A percentile compares a stretch with the other conserved stretches of the same genome.
Evolutionary conservation across 805 yeast genomes (phyloP).

Genomic region (Grigorovia humatica): DNA sequence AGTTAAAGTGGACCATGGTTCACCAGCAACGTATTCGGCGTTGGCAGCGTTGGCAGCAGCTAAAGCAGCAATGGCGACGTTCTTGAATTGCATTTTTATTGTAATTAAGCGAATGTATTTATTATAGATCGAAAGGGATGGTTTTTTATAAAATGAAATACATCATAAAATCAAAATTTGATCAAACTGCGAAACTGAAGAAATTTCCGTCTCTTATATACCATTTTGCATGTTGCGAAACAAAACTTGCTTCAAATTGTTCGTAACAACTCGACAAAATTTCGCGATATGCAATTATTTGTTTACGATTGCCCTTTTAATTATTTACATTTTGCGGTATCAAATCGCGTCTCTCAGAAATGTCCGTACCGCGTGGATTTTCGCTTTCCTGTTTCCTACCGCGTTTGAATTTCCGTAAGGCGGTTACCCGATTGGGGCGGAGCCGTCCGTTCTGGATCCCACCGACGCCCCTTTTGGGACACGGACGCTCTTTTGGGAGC

Average conservation of each 20-base stretch:
- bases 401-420: not conserved
- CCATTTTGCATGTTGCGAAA: not conserved
- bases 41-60: constrained; percentile 23
- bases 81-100: constrained; percentile 19
- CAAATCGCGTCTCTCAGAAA: not conserved
- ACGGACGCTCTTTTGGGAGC: no score
- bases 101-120: constrained; percentile 2
- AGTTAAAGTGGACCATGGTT: constrained; percentile 57
- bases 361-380: not conserved
- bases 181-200: not conserved
- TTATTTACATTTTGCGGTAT: not conserved
- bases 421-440: not conserved
- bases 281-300: not conserved
- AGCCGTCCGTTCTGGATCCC: not conserved
- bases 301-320: not conserved
- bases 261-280: not conserved
- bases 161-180: not conserved
- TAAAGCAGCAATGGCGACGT: constrained; percentile 13
- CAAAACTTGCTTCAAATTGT: not conserved
- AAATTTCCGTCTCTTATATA: not conserved
- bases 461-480: no score
- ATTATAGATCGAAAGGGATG: not conserved
- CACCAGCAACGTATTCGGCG: constrained; percentile 12
- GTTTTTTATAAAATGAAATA: not conserved
- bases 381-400: not conserved